Conservation (phyloP, 2,329 filamentous ascomycete species). For the Fusarium compactum region DNA sequence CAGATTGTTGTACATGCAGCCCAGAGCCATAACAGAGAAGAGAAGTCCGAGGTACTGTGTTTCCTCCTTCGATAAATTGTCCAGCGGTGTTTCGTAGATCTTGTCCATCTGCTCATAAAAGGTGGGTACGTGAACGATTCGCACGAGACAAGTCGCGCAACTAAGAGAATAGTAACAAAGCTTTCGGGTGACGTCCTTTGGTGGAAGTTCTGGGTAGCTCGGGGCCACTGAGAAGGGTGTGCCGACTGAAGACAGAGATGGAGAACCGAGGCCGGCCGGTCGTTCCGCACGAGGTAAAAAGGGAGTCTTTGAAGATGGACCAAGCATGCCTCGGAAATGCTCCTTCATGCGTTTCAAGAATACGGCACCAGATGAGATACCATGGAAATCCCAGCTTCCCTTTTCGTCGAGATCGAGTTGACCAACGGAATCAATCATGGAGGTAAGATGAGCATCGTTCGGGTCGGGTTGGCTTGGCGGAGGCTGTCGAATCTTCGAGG, state of each 20-base stretch:
- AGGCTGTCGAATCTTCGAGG: slow-evolving; percentile 54
- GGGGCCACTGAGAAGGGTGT: slow-evolving; percentile 70
- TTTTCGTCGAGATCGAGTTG: slow-evolving; percentile 91
- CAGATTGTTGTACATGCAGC: slow-evolving; percentile 76
- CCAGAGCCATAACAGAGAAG: slow-evolving; percentile 77
- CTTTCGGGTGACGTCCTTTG: slow-evolving; percentile 65
- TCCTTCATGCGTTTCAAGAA: slow-evolving; percentile 90
- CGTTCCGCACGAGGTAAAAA: slow-evolving; percentile 67
- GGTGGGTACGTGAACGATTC: slow-evolving; percentile 83
- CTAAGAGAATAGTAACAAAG: slow-evolving; percentile 68
- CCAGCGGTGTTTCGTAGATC: slow-evolving; percentile 77
- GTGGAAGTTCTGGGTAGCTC: slow-evolving; percentile 75
- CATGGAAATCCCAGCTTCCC: slow-evolving; percentile 95
- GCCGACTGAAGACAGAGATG: slow-evolving; percentile 69
- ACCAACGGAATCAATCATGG: slow-evolving; percentile 94
- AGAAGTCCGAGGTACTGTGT: slow-evolving; percentile 77
- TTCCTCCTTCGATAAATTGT: slow-evolving; percentile 73
- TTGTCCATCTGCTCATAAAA: slow-evolving; percentile 83
- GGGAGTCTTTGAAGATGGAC: slow-evolving; percentile 70
- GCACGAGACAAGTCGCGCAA: slow-evolving; percentile 69
- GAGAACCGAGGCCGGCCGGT: slow-evolving; percentile 74
- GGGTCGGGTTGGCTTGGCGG: slow-evolving; percentile 53
- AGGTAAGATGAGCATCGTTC: slow-evolving; percentile 82
- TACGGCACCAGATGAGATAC: slow-evolving; percentile 89
- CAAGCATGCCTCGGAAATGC: slow-evolving; percentile 83